phyloP scores from a whole-genome alignment of 768 basidiomycete species.

The Symmetrospora coprosmae region DNA sequence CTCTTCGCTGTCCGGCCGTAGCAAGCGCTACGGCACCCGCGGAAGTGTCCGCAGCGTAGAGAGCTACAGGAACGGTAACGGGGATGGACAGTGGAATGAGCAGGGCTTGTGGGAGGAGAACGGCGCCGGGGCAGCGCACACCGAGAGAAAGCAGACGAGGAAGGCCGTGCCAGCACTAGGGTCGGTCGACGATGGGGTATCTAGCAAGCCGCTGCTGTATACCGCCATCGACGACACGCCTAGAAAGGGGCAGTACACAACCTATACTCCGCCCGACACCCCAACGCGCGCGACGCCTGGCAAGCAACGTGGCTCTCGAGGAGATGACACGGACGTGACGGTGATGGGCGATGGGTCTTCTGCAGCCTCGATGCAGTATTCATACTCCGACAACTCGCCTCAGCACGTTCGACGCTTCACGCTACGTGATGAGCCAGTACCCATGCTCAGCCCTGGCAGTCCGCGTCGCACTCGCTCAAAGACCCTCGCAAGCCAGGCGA shows the following conservation, averaged over 20 bases:
- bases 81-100: constrained; percentile 2
- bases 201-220: not conserved
- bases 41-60: not conserved
- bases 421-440: constrained; percentile 9
- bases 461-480: not conserved
- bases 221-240: constrained; percentile 9
- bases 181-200: not conserved
- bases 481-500: not conserved
- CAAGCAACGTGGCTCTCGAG: not conserved
- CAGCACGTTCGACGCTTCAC: not conserved
- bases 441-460: not conserved
- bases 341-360: no score
- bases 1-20: constrained; percentile 8
- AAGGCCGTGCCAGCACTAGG: not conserved
- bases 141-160: not conserved
- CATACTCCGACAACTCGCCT: not conserved
- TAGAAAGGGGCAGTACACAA: constrained; percentile 1
- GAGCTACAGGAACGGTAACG: no score
- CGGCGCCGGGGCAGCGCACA: not conserved
- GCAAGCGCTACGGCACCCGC: not conserved
- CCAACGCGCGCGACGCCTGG: not conserved
- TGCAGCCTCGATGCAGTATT: not conserved
- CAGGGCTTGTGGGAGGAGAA: constrained; percentile 1
- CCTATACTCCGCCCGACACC: not conserved
- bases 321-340: not conserved